Evolutionary conservation across 805 yeast species (phyloP).

Genomic region (Grigorovia jiainica): DNA sequence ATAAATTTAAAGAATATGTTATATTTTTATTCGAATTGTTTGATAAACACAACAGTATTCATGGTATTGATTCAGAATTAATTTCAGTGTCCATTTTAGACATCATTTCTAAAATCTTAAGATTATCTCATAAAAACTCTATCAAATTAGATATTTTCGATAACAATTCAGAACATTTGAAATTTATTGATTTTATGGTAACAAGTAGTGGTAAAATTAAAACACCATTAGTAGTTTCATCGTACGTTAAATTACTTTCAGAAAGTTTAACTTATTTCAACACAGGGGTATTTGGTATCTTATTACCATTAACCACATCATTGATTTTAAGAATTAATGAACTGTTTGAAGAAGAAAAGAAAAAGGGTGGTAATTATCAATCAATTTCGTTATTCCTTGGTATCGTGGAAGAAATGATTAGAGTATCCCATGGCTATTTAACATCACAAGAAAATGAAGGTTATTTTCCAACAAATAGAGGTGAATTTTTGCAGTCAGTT

Average conservation of each 20-base stretch:
- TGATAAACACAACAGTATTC: constrained; percentile 18
- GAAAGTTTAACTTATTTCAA: constrained; percentile 42
- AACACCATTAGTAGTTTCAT: constrained; percentile 29
- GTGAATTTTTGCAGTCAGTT: constrained; percentile 27
- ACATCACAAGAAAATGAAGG: constrained; percentile 28
- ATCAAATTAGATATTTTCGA: constrained; percentile 26
- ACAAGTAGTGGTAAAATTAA: constrained; percentile 39
- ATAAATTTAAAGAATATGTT: constrained; percentile 39
- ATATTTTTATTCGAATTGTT: constrained; percentile 33
- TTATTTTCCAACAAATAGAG: constrained; percentile 12
- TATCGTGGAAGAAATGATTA: constrained; percentile 60
- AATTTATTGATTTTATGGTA: constrained; percentile 37
- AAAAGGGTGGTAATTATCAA: constrained; percentile 35
- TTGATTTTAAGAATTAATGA: constrained; percentile 22
- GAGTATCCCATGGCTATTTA: constrained; percentile 47
- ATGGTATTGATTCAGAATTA: constrained; percentile 20
- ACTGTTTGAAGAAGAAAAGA: constrained; percentile 13
- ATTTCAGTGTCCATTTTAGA: constrained; percentile 27
- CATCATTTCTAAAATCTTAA: constrained; percentile 25
- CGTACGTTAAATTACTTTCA: constrained; percentile 37
- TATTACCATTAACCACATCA: constrained; percentile 45
- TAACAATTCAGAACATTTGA: constrained; percentile 23
- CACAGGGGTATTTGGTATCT: constrained; percentile 45
- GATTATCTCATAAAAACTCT: constrained; percentile 25
- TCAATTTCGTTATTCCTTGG: constrained; percentile 37